Evolutionary conservation across 805 yeast genomes (phyloP).

Genomic region (Tanozyma kutaoensis): DNA sequence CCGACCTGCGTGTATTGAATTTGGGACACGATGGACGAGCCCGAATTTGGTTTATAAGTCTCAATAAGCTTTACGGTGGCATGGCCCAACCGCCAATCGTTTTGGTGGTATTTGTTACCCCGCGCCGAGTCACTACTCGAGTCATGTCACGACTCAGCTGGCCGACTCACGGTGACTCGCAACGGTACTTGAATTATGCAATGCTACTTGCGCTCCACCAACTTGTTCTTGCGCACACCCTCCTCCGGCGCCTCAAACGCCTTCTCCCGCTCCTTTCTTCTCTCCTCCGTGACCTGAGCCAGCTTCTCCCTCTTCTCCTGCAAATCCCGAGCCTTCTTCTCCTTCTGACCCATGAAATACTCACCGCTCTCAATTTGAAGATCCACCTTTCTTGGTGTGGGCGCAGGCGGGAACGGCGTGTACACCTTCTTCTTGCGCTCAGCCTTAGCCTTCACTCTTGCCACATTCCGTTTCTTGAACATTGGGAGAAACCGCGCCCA

Average conservation of each 20-base stretch:
- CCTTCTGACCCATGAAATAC: slow-evolving; percentile 81
- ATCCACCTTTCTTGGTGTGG: slow-evolving; percentile 93
- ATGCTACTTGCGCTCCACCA: background rate
- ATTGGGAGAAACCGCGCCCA: slow-evolving; percentile 95
- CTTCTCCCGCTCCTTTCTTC: slow-evolving; percentile 57
- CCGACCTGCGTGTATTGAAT: no score
- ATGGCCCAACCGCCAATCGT: no score
- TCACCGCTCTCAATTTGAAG: slow-evolving; percentile 97
- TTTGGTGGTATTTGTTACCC: no score
- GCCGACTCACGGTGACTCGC: no score
- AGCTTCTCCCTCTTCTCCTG: slow-evolving; percentile 74
- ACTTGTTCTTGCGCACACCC: slow-evolving; percentile 19
- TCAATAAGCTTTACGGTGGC: no score
- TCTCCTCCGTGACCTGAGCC: slow-evolving; percentile 50
- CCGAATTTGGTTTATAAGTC: no score
- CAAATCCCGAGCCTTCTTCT: slow-evolving; percentile 57
- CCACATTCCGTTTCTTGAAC: slow-evolving; percentile 92
- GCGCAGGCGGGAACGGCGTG: slow-evolving; percentile 99
- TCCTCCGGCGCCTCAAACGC: slow-evolving; percentile 85
- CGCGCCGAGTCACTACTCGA: no score
- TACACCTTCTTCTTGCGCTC: slow-evolving; percentile 57
- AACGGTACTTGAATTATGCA: no score
- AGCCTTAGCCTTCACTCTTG: slow-evolving; percentile 80
- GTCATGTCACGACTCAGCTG: no score
- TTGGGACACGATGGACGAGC: no score